These are phyloP conservation scores for Penicillium fuscoglaucum DNA, from an alignment of 2,329 filamentous ascomycete species.

Conservation along the genomic window DNA sequence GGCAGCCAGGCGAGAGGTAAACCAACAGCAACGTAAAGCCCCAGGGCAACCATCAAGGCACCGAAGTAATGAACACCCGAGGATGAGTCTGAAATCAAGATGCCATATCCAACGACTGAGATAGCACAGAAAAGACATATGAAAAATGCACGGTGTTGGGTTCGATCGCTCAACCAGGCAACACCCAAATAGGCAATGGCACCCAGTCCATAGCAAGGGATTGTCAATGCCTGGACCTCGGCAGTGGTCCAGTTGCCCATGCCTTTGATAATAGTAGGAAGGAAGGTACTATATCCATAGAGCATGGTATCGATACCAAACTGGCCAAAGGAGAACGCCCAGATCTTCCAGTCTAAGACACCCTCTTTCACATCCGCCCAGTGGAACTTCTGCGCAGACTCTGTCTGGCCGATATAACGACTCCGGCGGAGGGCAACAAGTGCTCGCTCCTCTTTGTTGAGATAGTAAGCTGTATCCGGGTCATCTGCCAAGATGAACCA, in stretches of 20 bases:
- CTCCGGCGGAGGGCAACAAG: constrained; percentile 55
- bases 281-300: constrained; percentile 74
- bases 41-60: constrained; percentile 73
- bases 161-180: constrained; percentile 66
- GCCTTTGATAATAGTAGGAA: constrained; percentile 74
- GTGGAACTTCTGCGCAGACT: constrained; percentile 55
- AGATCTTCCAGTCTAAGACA: constrained; percentile 74
- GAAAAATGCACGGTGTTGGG: constrained; percentile 66
- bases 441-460: constrained; percentile 59
- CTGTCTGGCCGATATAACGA: constrained; percentile 52
- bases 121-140: constrained; percentile 62
- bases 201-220: constrained; percentile 74
- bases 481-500: constrained; percentile 65
- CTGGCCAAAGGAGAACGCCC: constrained; percentile 66
- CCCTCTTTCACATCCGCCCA: constrained; percentile 66
- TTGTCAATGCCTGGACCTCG: constrained; percentile 72
- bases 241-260: constrained; percentile 65
- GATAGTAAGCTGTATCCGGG: constrained; percentile 63
- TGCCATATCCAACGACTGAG: constrained; percentile 67
- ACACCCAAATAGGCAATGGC: constrained; percentile 67
- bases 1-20: constrained; percentile 59
- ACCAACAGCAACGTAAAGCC: constrained; percentile 64
- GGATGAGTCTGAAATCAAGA: constrained; percentile 62
- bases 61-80: constrained; percentile 71
- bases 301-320: constrained; percentile 76